Conservation (phyloP, 2,329 filamentous ascomycete genomes). For the Cladorrhinum sp. region DNA sequence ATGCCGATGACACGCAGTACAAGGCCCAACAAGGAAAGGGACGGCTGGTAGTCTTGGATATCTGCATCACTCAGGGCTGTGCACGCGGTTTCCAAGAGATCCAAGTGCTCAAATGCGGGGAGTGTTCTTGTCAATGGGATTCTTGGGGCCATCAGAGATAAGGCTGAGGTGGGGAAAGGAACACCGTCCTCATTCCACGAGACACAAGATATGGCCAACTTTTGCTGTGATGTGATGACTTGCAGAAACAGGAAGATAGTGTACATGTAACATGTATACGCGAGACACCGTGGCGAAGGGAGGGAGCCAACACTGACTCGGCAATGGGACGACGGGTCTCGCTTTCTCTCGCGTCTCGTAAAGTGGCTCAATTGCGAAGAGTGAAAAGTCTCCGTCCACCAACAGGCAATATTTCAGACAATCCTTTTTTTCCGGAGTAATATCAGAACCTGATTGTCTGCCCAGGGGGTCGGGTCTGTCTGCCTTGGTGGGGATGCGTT, state of each 20-base stretch:
- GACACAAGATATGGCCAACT: not conserved
- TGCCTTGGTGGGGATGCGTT: not conserved
- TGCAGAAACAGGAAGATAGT: not conserved
- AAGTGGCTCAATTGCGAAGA: constrained; percentile 19
- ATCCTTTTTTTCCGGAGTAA: not conserved
- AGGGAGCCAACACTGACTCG: not conserved
- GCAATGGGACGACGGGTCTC: not conserved
- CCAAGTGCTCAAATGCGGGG: constrained; percentile 29
- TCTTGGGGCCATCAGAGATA: constrained; percentile 13
- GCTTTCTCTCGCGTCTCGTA: too few species aligned
- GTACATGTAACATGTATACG: not conserved
- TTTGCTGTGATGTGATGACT: not conserved
- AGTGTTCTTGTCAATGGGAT: constrained; percentile 3
- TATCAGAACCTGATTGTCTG: not conserved
- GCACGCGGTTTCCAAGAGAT: constrained; percentile 13
- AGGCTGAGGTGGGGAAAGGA: constrained; percentile 19
- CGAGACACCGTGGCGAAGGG: not conserved
- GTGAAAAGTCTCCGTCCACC: not conserved
- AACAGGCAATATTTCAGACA: not conserved
- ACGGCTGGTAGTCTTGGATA: constrained; percentile 10
- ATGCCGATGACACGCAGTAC: constrained; percentile 25
- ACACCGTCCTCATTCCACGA: not conserved
- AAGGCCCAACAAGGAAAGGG: constrained; percentile 15
- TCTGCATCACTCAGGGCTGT: constrained; percentile 16
- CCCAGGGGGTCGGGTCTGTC: not conserved